Base-by-base conservation (phyloP, 2,329 filamentous ascomycete genomes). In the Knufia fluminis region DNA sequence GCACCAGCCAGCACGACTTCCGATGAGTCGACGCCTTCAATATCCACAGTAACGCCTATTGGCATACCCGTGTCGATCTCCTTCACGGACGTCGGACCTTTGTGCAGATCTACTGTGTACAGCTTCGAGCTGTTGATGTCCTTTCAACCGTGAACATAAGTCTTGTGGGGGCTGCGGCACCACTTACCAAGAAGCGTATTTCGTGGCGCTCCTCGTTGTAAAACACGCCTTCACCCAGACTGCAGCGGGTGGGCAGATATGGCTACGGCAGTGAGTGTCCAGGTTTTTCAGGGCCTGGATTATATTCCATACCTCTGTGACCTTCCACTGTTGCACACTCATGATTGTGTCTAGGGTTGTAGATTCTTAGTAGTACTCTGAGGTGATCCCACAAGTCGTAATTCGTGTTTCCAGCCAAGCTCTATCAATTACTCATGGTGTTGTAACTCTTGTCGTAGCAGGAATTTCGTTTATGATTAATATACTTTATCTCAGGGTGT, bases 41-140 rank as follows among this genome's bases (percentile, higher is more conserved):
- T 86, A 66, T 95, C 84, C 48, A 84, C 85, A 35, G 90, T 95
- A 40, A 87, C 82, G 20, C 76, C 76, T 54, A 82, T 72, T 23
- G 75, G 72, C 54, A 71, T 70, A 41, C 73, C 70, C 7, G 85
- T 83, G 55, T 79, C 73, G 52, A 85, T 65, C 47, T 71, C 64
- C 55, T 66, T 68, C 62, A 77, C 63, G 32, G 84, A 86, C 3
- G 69, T 68, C 14, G 79, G 78, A 0, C 83, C 85, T 52, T 77
- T 70, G 42, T 66, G 63, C 20, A 94, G 71, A 59, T 86, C 76
- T 52, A 92, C 75, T 42, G 77, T 75, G 69, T 92, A 84, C 40
- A 95, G 63, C 53, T 81, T 79, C 63, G 85, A 77, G 63, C 84
- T 80, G 65, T 83, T 84, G 67, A 95, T 90, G 67, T 96, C 90